These are phyloP conservation scores for Entophlyctis luteolus DNA, from an alignment of 192 early-diverging fungal species.

Conservation along the genomic window DNA sequence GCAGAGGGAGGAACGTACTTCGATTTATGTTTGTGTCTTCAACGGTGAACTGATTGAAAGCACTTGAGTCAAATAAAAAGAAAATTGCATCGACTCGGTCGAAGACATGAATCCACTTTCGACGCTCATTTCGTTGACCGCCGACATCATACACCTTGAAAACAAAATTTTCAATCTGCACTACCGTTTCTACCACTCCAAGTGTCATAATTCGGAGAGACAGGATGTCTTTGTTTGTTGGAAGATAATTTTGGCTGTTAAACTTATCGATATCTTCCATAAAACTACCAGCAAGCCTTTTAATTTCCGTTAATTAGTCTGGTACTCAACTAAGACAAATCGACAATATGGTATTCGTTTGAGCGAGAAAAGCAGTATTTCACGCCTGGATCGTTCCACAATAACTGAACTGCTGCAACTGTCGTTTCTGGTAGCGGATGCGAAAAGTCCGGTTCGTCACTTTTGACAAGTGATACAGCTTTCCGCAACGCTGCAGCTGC, in stretches of 20 bases:
- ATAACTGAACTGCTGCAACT: slow-evolving; percentile 67
- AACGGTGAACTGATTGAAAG: slow-evolving; percentile 48
- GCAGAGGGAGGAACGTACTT: neutral
- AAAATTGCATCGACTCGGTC: slow-evolving; percentile 56
- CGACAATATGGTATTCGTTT: slow-evolving; percentile 91
- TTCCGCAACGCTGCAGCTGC: no score
- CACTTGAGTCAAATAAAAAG: slow-evolving; percentile 52
- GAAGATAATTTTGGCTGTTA: neutral
- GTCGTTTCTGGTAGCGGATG: slow-evolving; percentile 38
- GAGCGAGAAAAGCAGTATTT: slow-evolving; percentile 73
- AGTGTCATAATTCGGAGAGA: neutral
- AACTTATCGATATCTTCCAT: neutral
- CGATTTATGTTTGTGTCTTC: slow-evolving; percentile 50
- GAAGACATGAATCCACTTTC: slow-evolving; percentile 87
- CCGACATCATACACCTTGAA: slow-evolving; percentile 80
- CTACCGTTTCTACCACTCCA: neutral
- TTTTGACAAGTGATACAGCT: no score
- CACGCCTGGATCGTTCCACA: slow-evolving; percentile 82
- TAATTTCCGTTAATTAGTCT: neutral
- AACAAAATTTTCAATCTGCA: neutral
- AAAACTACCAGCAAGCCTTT: neutral
- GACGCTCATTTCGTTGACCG: slow-evolving; percentile 77
- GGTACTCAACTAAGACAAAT: slow-evolving; percentile 28
- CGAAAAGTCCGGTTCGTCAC: no score
- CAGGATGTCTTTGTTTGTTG: slow-evolving; percentile 11